Evolutionary conservation across 2,329 filamentous ascomycete genomes (phyloP).

Genomic region (Aspergillus fructus): DNA sequence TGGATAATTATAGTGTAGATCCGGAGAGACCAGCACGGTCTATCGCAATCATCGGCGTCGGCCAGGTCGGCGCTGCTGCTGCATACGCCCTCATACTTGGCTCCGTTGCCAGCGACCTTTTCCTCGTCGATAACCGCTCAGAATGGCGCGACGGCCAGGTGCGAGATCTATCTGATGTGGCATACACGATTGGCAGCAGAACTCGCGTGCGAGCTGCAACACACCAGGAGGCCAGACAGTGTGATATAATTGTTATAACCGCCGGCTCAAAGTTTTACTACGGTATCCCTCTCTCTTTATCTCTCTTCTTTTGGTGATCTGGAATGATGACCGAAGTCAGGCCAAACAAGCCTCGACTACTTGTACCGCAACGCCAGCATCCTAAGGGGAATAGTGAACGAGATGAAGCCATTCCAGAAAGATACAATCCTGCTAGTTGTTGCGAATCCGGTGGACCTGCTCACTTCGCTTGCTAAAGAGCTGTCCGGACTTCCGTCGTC

Average conservation of each 20-base stretch:
- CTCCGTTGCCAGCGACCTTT: slow-evolving; percentile 51
- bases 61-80: slow-evolving; percentile 5
- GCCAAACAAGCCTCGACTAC: slow-evolving; percentile 48
- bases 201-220: slow-evolving; percentile 48
- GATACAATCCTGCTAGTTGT: slow-evolving; percentile 53
- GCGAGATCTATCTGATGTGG: slow-evolving; percentile 53
- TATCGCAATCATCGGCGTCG: slow-evolving; percentile 9
- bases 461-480: slow-evolving; percentile 52
- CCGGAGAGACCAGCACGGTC: not conserved
- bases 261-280: slow-evolving; percentile 53
- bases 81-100: slow-evolving; percentile 43
- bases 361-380: slow-evolving; percentile 45
- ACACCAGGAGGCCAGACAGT: slow-evolving; percentile 51
- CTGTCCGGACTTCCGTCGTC: slow-evolving; percentile 48
- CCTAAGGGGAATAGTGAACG: slow-evolving; percentile 47
- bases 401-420: slow-evolving; percentile 50
- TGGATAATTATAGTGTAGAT: not conserved
- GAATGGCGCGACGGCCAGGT: slow-evolving; percentile 48
- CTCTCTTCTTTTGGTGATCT: not conserved
- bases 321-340: slow-evolving; percentile 12
- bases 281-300: slow-evolving; percentile 22
- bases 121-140: slow-evolving; percentile 52
- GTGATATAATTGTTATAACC: slow-evolving; percentile 56
- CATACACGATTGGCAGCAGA: slow-evolving; percentile 23
- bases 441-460: slow-evolving; percentile 56